Base-by-base conservation (phyloP, 768 basidiomycete species). In the Panellus pusillus region DNA sequence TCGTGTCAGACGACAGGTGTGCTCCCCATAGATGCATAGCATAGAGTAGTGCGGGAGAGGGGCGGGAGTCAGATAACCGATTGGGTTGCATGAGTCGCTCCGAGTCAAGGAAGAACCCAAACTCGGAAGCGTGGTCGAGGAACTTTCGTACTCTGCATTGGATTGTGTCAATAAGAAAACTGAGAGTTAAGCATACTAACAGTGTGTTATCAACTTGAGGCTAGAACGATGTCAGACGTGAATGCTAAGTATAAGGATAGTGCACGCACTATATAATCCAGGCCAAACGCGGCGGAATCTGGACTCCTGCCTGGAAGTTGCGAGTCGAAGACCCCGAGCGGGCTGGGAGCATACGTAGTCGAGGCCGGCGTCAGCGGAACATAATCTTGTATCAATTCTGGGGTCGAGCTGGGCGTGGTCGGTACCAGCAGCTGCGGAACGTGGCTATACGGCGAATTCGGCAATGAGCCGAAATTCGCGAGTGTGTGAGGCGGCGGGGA, bases 41-140 rank as follows among this genome's bases (percentile, higher is more conserved):
- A 29, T 60, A 69, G 17, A 73, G 66, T 2, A 82, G 65, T 0
- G 75, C 77, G 3, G 74, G 70, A 2, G 73, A 40, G 6, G 74
- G 75, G 20, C 74, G 68, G 13, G 65, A 56, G 20, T 53, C 54
- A 13, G 67, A 65, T 31, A 69, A 58, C 8, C 74, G 62, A 19
- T 65, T 70, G 37, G 64, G 69, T 37, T 71, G 63, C 5, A 72
- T 70, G 51, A 87, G 81, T 4, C 82, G 76, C 6, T 68, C 58
- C 3, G 69, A 41, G 57, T 82, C 68, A 31, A 89, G 71, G 65
- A 86, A 88, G 52, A 87, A 79, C 0, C 82, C 82, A 38, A 84
- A 67, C 44, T 81, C 76, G 9, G 72, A 68, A 0, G 76, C 72
- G 56, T 79, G 72, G n/a, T 74, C 70, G 4, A 82, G 61, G 62